Evolutionary conservation across 1,284 basidiomycete species (phyloP), one percentile per base, ranked within the genome.

Genomic region (Boletus coffeatus): DNA sequence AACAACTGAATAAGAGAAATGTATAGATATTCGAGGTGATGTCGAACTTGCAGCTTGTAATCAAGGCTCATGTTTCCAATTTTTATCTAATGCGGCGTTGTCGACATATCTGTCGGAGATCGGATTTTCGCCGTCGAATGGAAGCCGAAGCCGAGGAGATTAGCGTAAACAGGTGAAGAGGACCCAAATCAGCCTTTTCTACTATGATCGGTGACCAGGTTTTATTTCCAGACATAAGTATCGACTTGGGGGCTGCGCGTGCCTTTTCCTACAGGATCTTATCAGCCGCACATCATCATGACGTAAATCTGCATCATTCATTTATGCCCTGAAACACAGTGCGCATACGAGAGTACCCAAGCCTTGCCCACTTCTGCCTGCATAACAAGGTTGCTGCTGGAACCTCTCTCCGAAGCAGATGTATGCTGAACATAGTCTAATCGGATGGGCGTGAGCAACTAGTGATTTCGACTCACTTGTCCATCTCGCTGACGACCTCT

Each of bases 401-500:
- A 39, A 37, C 41, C 29, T 7, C 25, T 3, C 29, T 56, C 57
- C 29, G 55, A 61, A 60, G 52, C 34, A 52, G 25, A 52, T 37
- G n/a, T 18, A 46, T 13, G 46, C 34, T 14, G 50, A n/a, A 11
- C 46, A 37, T n/a, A 43, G 41, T 43, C 16, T 34, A 57, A 56
- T 56, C 16, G 58, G 34, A 73, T 71, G 71, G 70, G 53, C 41
- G 67, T 73, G 61, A 65, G 68, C 41, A 37, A 4, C 32, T 39
- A 16, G 48, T 29, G 66, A 73, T 61, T 72, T 73, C 21, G 58
- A 66, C 41, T 61, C 63, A 7, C 68, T 71, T 53, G 71, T 73
- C 14, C 64, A 50, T 46, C 69, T 71, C n/a, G 74, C 70, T 10
- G 70, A 74, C 48, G 61, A 60, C 25, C 65, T 74, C 37, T 69